Conservation (phyloP, 2,329 filamentous ascomycete species). For the Talaromyces albobiverticillius region DNA sequence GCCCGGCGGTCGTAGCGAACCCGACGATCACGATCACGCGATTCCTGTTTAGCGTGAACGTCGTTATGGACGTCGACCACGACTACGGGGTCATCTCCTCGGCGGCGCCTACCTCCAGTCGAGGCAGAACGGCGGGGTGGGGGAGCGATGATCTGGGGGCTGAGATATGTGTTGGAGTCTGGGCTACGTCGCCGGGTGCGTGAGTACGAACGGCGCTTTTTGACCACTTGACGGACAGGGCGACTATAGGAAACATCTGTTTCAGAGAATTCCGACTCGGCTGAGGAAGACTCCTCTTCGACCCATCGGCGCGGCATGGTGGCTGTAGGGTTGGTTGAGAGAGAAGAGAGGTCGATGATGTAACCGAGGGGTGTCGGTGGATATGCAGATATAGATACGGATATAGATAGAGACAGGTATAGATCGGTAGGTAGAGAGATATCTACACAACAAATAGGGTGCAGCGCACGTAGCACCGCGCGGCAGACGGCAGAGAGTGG, state of each 20-base stretch:
- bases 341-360: too few relatives aligned
- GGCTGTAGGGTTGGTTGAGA: neutral
- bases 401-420: neutral
- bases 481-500: neutral
- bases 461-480: neutral
- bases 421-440: neutral
- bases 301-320: constrained; percentile 6
- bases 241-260: constrained; percentile 31
- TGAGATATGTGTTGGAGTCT: constrained; percentile 24
- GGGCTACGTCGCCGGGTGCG: constrained; percentile 27
- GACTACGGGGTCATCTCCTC: constrained; percentile 25
- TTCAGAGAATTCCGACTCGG: constrained; percentile 24
- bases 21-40: constrained; percentile 25
- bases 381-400: neutral
- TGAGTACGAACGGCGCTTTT: constrained; percentile 32
- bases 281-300: constrained; percentile 1
- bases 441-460: neutral
- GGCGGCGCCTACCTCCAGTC: constrained; percentile 30
- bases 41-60: constrained; percentile 21
- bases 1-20: constrained; percentile 23
- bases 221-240: constrained; percentile 20
- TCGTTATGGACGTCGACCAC: constrained; percentile 36
- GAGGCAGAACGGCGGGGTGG: constrained; percentile 34
- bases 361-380: neutral
- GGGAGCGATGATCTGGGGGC: constrained; percentile 22